Evolutionary conservation across 768 basidiomycete genomes (phyloP), one percentile per base, ranked within the genome.

Genomic region (Chalciporus pseudorubinellus): DNA sequence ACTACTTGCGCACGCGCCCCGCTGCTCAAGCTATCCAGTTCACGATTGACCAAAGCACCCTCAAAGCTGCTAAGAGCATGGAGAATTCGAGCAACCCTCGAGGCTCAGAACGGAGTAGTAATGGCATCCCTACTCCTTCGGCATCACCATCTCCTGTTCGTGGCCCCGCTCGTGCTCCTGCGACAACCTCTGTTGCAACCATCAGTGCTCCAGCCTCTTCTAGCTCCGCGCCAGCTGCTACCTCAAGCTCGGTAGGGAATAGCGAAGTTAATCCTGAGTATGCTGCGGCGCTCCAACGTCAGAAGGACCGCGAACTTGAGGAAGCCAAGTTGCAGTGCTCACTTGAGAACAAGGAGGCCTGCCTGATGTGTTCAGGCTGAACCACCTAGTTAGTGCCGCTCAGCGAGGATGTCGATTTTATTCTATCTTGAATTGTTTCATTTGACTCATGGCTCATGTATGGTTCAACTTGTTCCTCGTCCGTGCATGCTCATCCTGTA

Each of bases 1-100:
- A 93, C 74, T 98, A 99, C 72, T 80, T 99, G 44, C 84, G 97
- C 48, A 98, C 97, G 31, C 82, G 92, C 46, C 92, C 97, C 5
- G 94, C 95, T 9, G 91, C 92, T 12, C 87, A 92, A 64, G 97
- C 97, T 45, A 95, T 95, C 68, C 93, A 99, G 74, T 98, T 99
- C 77, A 99, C 97, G 10, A 83, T 98, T 52, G 94, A 95, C 68
- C 86, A 89, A 68, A 80, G 74, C 33, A 72, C 89, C 46, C 74
- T 95, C 50, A 87, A 88, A 64, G 72, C 81, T 39, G 83, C 79
- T 11, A 67, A 66, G 42, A 54, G 61, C 36, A 51, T 53, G 34
- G 68, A 66, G 38, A 42, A 54, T 16, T 52, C 64, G 16, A 58
- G 29, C 54, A 64, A 60, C 22, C 49, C 55, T 39, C 50, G 49